A percentile compares a stretch with the other conserved stretches of the same genome.
Evolutionary conservation across 2,329 filamentous ascomycete genomes (phyloP).

Genomic region (Corynespora cassiicola): DNA sequence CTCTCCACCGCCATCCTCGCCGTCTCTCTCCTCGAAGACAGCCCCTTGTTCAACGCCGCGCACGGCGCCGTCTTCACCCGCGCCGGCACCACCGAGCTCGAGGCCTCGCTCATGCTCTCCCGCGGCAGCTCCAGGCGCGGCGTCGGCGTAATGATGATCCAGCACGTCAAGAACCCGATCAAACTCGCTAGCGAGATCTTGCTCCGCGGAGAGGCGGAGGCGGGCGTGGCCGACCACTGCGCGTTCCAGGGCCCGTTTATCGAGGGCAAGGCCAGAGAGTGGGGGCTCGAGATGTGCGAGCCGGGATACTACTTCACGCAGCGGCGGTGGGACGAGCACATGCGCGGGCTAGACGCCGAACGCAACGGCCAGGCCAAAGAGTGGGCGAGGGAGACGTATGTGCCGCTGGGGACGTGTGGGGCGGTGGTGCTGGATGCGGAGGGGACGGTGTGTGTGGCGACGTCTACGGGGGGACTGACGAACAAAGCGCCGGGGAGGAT

Average conservation of each 20-base stretch:
- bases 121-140: conserved; percentile 75
- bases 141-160: conserved; percentile 76
- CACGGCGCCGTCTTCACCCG: conserved; percentile 87
- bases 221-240: conserved; percentile 72
- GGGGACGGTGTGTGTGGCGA: conserved; percentile 73
- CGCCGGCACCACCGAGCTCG: conserved; percentile 82
- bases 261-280: conserved; percentile 70
- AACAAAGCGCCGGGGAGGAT: conserved; percentile 88
- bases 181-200: conserved; percentile 75
- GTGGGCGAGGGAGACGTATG: conserved; percentile 69
- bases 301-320: conserved; percentile 80
- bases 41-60: conserved; percentile 83
- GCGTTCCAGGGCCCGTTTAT: conserved; percentile 72
- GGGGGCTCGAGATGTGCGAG: conserved; percentile 74
- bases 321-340: conserved; percentile 79
- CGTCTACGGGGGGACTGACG: conserved; percentile 77
- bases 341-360: conserved; percentile 60
- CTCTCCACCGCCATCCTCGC: conserved; percentile 78
- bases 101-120: conserved; percentile 86
- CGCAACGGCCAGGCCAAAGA: conserved; percentile 40
- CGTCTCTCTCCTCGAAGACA: conserved; percentile 77
- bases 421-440: conserved; percentile 81
- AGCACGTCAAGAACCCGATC: conserved; percentile 80
- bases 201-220: conserved; percentile 67
- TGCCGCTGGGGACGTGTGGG: conserved; percentile 85